Base-by-base conservation (phyloP, 2,329 filamentous ascomycete species). In the Triangularia verruculosa region DNA sequence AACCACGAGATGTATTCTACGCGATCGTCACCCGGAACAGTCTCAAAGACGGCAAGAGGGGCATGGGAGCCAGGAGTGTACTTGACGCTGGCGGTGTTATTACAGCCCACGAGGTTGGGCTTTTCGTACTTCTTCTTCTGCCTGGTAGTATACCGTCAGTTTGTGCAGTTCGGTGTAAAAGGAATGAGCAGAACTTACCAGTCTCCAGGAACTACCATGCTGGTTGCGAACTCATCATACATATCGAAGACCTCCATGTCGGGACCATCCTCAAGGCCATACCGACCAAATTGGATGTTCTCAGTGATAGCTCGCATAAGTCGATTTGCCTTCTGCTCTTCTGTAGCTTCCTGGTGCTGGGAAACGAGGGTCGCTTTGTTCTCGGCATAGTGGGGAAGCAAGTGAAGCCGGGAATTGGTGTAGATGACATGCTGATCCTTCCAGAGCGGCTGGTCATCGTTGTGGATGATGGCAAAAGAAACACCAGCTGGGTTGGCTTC, bases 181-280 rank as follows among this genome's bases (percentile, higher is more conserved):
- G 39, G n/a, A 15, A 5, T 9, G 1, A 47, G 7, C 3, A n/a
- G n/a, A 1, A 47, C 17, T 47, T 20, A 47, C 59, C 56, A 60
- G 3, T 65, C 60, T 15, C 60, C 56, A 11, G 63, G 63, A 7
- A 62, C 12, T n/a, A 62, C 1, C 3, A 65, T 25, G 13, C 27
- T 22, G 20, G 9, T 2, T 13, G 52, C 47, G 6, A 47, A 39
- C 24, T 13, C 60, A n/a, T n/a, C n/a, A 11, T 62, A 5, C 11
- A n/a, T 22, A 13, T 57, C 59, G 11, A 53, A 57, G 24, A 34
- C 2, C 30, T 65, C 63, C 39, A 65, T 34, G 52, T 62, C 63
- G 12, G 63, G 60, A 20, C 63, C 60, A 47, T 65, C 63, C 30
- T 62, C 60, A 54, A 65, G n/a, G 5, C 57, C 60, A n/a, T 65